These are phyloP conservation scores for Staphylotrichum longicolle DNA, from an alignment of 495 filamentous ascomycete species.

Conservation along the genomic window DNA sequence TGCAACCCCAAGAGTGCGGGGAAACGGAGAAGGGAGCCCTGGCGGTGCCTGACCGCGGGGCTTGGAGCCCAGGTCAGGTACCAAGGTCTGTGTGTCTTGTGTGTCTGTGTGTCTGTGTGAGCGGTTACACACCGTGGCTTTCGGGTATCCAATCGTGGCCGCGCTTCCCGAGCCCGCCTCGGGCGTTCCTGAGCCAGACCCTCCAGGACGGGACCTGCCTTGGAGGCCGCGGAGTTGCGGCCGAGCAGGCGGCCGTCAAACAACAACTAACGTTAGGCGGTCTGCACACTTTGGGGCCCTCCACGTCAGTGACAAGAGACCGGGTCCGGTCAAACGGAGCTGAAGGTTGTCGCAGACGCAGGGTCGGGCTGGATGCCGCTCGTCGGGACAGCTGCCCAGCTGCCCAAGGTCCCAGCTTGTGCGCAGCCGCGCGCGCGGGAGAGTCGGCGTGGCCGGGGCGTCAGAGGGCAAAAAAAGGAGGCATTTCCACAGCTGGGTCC, in stretches of 20 bases:
- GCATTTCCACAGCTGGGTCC: not conserved
- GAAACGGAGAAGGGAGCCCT: constrained; percentile 25
- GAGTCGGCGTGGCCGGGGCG: constrained; percentile 3
- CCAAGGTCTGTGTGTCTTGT: constrained; percentile 8
- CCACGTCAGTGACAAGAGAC: no score
- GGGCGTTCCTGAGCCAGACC: constrained; percentile 1
- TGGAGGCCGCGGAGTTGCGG: not conserved
- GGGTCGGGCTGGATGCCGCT: constrained; percentile 2
- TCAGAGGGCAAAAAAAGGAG: constrained; percentile 2
- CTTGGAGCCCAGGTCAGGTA: not conserved
- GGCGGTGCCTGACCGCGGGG: constrained; percentile 19
- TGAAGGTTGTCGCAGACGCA: not conserved
- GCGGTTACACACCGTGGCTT: not conserved
- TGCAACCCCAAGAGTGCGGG: constrained; percentile 21
- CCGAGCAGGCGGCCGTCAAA: constrained; percentile 1
- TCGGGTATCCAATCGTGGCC: constrained; percentile 9
- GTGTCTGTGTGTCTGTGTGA: not conserved
- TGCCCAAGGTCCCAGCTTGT: not conserved
- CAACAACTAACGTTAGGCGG: not conserved
- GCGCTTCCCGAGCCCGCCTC: constrained; percentile 1
- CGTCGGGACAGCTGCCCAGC: not conserved
- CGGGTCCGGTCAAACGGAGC: not conserved
- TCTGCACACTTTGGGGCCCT: no score
- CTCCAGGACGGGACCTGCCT: not conserved
- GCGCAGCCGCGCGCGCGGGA: constrained; percentile 3